A percentile compares a stretch with the other conserved stretches of the same genome.
These are phyloP conservation scores for Poa annua DNA, from an alignment of 176 grass and related monocot species.

Conservation along the genomic window DNA sequence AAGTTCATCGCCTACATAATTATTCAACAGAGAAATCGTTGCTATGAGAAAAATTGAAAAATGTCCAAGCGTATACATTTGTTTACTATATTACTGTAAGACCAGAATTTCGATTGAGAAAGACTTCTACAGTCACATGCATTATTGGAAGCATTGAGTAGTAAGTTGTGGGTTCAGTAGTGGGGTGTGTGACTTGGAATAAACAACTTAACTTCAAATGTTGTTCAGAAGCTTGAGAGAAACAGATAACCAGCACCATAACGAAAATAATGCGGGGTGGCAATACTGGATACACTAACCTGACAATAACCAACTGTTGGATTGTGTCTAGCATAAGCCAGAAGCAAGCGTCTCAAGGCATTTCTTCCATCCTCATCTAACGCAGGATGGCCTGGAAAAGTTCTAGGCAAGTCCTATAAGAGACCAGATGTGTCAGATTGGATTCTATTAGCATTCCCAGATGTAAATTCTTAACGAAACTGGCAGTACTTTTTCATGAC, in stretches of 20 bases:
- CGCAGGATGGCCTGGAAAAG: constrained; percentile 97
- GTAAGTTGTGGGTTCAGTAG: constrained; percentile 20
- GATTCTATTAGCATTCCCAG: constrained; percentile 39
- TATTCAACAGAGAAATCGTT: constrained; percentile 45
- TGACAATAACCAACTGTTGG: constrained; percentile 99
- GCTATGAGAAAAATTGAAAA: constrained; percentile 12
- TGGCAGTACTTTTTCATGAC: not conserved
- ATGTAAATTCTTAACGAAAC: constrained; percentile 4
- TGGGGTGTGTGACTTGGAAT: constrained; percentile 13
- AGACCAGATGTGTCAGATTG: constrained; percentile 24
- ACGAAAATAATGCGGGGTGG: not conserved
- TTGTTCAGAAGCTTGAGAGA: constrained; percentile 22
- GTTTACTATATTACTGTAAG: not conserved
- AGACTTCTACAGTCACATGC: not conserved
- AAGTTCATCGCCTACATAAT: constrained; percentile 96
- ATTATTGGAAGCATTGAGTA: constrained; percentile 5
- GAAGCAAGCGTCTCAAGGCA: constrained; percentile 93
- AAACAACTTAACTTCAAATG: constrained; percentile 10
- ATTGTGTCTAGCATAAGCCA: constrained; percentile 98
- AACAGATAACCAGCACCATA: constrained; percentile 29
- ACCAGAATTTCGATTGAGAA: constrained; percentile 25
- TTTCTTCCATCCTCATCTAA: constrained; percentile 94
- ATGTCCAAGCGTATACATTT: constrained; percentile 27
- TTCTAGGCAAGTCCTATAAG: constrained; percentile 95
- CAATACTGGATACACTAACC: constrained; percentile 52